Base-by-base conservation (phyloP, 2,329 filamentous ascomycete species). In the Pseudohalonectria lignicola region DNA sequence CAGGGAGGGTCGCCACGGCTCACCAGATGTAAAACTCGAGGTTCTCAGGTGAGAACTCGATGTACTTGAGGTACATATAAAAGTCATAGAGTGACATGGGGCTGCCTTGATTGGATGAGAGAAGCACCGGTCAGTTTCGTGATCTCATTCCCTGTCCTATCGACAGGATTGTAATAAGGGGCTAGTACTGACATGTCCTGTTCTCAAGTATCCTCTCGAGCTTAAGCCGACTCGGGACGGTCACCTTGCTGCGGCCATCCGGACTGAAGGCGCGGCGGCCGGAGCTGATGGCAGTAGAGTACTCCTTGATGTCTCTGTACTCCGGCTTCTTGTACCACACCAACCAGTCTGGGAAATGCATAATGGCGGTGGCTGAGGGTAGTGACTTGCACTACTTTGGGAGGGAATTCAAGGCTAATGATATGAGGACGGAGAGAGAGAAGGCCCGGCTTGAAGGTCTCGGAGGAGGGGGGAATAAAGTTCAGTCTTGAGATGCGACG, bases 71-170 rank as follows among this genome's bases (percentile, higher is more conserved):
- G 41, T 67, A 69, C 62, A 68, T 66, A 50, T 66, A 67, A 36
- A 69, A 69, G 50, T 69, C 65, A 41, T 67, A 66, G 9, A 68
- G 48, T 0, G 62, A 66, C 63, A 68, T 66, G 4, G 65, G 65
- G 37, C 61, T 65, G 44, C 62, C 61, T 65, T 34, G n/a, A n/a
- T n/a, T n/a, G n/a, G n/a, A n/a, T n/a, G n/a, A n/a, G n/a, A n/a
- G n/a, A n/a, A n/a, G n/a, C n/a, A n/a, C n/a, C n/a, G n/a, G n/a
- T n/a, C n/a, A n/a, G n/a, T n/a, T n/a, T n/a, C n/a, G n/a, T n/a
- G n/a, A n/a, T n/a, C n/a, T 34, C 4, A 17, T 12, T 10, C 29
- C 29, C 29, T n/a, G 17, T 13, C 5, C 29, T 13, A 13, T 31
- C 12, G 17, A 13, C 17, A 31, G 5, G n/a, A n/a, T 16, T 31